These are phyloP conservation scores for Colletotrichum limetticola DNA, from an alignment of 2,329 filamentous ascomycete genomes.

Conservation along the genomic window DNA sequence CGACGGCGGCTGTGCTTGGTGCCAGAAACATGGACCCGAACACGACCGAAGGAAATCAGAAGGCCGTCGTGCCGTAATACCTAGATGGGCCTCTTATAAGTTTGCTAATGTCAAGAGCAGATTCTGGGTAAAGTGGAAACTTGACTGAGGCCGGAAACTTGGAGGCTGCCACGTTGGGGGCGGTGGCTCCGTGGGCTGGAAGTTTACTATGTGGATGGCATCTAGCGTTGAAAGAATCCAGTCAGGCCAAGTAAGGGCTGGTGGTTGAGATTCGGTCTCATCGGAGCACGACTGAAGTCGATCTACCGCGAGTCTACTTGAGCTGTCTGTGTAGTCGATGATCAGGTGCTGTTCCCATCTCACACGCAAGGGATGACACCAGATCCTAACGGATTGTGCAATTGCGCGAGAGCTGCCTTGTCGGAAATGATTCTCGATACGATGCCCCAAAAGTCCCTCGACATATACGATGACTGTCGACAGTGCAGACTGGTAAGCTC, in stretches of 20 bases:
- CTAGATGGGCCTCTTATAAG: no score
- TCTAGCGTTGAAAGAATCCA: neutral
- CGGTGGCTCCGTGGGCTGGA: neutral
- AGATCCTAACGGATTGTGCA: neutral
- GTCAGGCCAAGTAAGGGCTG: neutral
- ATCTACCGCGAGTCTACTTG: neutral
- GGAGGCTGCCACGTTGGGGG: no score
- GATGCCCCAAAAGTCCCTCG: neutral
- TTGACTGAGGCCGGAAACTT: no score
- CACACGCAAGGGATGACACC: neutral
- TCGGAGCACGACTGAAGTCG: neutral
- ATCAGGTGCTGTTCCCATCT: neutral
- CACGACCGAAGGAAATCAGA: no score
- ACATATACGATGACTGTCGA: neutral
- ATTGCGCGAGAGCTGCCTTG: neutral
- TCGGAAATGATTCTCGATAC: neutral
- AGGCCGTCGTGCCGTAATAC: no score
- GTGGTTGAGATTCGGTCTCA: neutral
- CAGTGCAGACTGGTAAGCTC: neutral
- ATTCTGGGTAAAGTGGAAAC: no score
- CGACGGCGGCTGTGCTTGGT: neutral
- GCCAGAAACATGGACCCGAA: no score
- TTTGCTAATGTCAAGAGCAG: no score
- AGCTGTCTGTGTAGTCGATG: neutral
- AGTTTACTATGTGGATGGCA: neutral